phyloP scores from a whole-genome alignment of 1,284 basidiomycete genomes.

The Rhizopogon parksii region DNA sequence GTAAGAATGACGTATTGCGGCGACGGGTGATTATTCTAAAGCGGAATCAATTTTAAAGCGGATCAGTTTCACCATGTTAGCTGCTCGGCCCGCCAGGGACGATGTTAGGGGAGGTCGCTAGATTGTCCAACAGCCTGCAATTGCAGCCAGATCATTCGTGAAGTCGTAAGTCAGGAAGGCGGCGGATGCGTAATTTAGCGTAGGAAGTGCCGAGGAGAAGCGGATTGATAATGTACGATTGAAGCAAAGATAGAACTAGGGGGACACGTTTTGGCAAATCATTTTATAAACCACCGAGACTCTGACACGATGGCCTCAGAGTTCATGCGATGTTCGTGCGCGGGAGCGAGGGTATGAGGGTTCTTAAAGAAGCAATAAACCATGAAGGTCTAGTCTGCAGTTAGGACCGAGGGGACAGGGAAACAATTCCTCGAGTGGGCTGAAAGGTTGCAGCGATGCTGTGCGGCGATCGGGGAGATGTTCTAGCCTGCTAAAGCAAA shows the following conservation, averaged over 20 bases:
- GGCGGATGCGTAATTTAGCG: too few species aligned
- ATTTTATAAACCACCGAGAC: constrained; percentile 9
- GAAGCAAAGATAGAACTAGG: constrained; percentile 6
- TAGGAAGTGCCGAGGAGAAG: neutral
- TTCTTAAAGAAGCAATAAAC: constrained; percentile 11
- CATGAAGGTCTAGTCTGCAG: constrained; percentile 8
- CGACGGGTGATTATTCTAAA: neutral
- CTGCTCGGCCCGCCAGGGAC: neutral
- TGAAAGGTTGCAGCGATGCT: neutral
- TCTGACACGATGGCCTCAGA: constrained; percentile 16
- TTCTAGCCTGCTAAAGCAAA: neutral
- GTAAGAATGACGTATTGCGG: neutral
- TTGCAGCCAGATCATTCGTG: neutral
- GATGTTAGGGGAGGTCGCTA: neutral
- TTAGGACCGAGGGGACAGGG: neutral
- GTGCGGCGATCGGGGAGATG: neutral
- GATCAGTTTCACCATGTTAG: too few species aligned
- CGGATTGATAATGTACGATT: neutral
- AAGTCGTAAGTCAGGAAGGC: neutral
- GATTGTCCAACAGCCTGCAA: neutral
- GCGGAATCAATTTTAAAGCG: neutral
- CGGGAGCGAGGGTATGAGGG: constrained; percentile 17
- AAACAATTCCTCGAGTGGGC: too few species aligned
- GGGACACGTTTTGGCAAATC: constrained; percentile 5
- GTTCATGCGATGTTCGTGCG: constrained; percentile 9